A percentile compares a stretch with the other conserved stretches of the same genome.
Conservation (phyloP, 495 filamentous ascomycete genomes). For the Aspergillus heteromorphus region DNA sequence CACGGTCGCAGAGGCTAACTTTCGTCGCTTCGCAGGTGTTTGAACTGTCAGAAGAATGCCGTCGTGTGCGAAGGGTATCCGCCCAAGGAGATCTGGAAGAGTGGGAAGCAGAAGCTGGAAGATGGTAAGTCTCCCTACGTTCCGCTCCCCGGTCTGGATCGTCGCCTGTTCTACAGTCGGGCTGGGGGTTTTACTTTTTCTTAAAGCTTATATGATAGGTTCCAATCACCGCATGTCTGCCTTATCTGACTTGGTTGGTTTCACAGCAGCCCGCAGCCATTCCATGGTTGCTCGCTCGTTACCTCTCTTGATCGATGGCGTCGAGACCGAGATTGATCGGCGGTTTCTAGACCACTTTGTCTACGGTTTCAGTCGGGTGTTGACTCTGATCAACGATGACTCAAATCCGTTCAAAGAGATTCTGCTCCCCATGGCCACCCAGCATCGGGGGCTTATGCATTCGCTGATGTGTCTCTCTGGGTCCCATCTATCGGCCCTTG, state of each 20-base stretch:
- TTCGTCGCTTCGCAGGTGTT: slow-evolving; percentile 43
- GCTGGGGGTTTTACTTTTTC: background rate
- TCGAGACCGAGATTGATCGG: slow-evolving; percentile 80
- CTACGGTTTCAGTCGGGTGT: slow-evolving; percentile 68
- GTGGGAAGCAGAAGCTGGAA: slow-evolving; percentile 69
- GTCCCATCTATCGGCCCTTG: slow-evolving; percentile 61
- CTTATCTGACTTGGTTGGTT: background rate
- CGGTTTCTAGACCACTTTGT: slow-evolving; percentile 86
- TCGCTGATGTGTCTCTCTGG: slow-evolving; percentile 82
- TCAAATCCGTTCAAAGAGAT: slow-evolving; percentile 88
- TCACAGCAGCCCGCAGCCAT: slow-evolving; percentile 30
- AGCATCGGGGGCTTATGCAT: slow-evolving; percentile 86
- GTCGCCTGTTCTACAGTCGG: background rate
- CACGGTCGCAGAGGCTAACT: slow-evolving; percentile 7
- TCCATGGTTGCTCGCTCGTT: slow-evolving; percentile 55
- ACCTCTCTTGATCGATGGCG: slow-evolving; percentile 73
- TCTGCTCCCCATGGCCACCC: slow-evolving; percentile 77
- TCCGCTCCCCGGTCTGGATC: background rate
- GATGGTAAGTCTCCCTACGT: slow-evolving; percentile 50
- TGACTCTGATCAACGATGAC: slow-evolving; percentile 78
- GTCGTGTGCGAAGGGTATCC: slow-evolving; percentile 91
- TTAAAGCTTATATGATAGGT: background rate
- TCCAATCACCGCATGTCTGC: slow-evolving; percentile 8
- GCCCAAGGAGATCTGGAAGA: slow-evolving; percentile 82
- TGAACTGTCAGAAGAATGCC: slow-evolving; percentile 91